Evolutionary conservation across 768 basidiomycete species (phyloP), one percentile per base, ranked within the genome.

Genomic region (Suillus subalutaceus): DNA sequence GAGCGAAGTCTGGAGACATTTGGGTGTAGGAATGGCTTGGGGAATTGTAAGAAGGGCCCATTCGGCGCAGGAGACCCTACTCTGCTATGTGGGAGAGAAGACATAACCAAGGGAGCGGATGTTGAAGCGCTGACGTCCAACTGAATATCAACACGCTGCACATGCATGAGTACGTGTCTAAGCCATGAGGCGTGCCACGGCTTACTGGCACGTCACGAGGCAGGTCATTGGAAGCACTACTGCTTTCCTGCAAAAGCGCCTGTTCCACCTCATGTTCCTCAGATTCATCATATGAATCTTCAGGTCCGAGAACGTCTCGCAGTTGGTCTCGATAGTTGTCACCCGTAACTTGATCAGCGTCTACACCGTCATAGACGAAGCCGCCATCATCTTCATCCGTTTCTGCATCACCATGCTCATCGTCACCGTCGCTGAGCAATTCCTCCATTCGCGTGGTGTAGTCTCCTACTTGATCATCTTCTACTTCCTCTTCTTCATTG

Each of bases 1-100:
- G 93, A 92, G 52, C 92, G 90, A 50, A 93, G 84, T n/a, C 92
- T 85, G 37, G 92, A 94, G 7, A 92, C 85, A n/a, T 82, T 85
- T 4, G 90, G 90, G 70, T 91, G 88, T 23, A 92, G 74, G 74
- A 90, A 92, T 15, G 88, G 84, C 46, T 84, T 83, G 4, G 85
- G 78, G 12, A 58, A 64, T 10, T 66, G 52, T 20, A 80, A 75
- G 35, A 79, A 76, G 15, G 72, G 72, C 4, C 75, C 75, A 44
- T 69, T 76, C 41, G 70, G 70, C 50, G 66, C 71, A 50, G 82
- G 82, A n/a, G 82, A 81, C 13, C 72, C 75, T 40, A 81, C 69
- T 50, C 76, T 74, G 23, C 81, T 80, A 38, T 86, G 80, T 6
- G 82, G 80, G 62, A 77, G 67, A 44, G 77, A 71, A 41, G 79